Percentiles rank a stretch among this genome's conserved stretches.
These are phyloP conservation scores for Neurospora sp. DNA, from an alignment of 495 filamentous ascomycete species.

Conservation along the genomic window DNA sequence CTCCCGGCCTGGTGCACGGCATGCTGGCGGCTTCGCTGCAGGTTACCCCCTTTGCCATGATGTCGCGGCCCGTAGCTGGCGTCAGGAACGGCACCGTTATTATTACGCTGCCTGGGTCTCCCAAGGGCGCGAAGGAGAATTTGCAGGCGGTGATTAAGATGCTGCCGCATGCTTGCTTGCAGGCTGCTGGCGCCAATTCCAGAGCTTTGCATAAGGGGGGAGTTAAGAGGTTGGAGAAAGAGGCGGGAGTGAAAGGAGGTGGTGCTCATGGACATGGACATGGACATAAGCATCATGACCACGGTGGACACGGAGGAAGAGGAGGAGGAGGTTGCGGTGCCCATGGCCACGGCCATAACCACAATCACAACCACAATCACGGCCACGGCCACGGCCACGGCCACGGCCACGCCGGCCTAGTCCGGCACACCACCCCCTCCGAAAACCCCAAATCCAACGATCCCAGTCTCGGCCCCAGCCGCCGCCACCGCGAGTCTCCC, in stretches of 20 bases:
- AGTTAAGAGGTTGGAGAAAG: slow-evolving; percentile 70
- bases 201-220: slow-evolving; percentile 72
- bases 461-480: slow-evolving; percentile 64
- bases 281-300: slow-evolving; percentile 26
- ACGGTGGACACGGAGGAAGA: slow-evolving; percentile 31
- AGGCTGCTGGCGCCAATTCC: slow-evolving; percentile 77
- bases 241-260: slow-evolving; percentile 49
- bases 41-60: slow-evolving; percentile 94
- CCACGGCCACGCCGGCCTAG: slow-evolving; percentile 57
- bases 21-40: slow-evolving; percentile 82
- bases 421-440: slow-evolving; percentile 55
- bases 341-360: slow-evolving; percentile 47
- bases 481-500: slow-evolving; percentile 72
- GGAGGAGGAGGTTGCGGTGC: slow-evolving; percentile 2
- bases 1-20: slow-evolving; percentile 82
- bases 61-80: slow-evolving; percentile 90
- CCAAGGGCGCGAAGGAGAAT: slow-evolving; percentile 95
- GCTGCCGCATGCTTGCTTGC: slow-evolving; percentile 85
- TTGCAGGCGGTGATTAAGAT: slow-evolving; percentile 83
- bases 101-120: slow-evolving; percentile 85
- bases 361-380: slow-evolving; percentile 47
- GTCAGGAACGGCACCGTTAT: slow-evolving; percentile 77
- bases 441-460: slow-evolving; percentile 62
- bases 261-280: slow-evolving; percentile 15
- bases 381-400: slow-evolving; percentile 55